Conservation (phyloP, 805 yeast species). For the Lipomyces yamanashiensis region DNA sequence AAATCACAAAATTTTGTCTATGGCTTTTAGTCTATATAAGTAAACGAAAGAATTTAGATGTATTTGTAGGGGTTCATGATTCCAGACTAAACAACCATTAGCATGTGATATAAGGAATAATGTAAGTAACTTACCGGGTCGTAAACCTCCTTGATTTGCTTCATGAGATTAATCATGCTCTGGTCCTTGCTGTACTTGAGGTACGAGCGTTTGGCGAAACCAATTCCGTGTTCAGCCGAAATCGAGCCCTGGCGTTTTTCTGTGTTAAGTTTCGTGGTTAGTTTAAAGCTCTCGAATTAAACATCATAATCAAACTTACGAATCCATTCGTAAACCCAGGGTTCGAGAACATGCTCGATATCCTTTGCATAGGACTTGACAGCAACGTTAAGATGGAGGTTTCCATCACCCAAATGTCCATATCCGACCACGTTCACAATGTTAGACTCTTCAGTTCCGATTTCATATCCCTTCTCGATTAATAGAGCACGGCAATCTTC, state of each 20-base stretch:
- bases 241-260: conserved; percentile 76
- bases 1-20: background rate
- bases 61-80: conserved; percentile 96
- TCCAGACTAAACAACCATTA: conserved; percentile 51
- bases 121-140: conserved; percentile 62
- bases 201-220: conserved; percentile 93
- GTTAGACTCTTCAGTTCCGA: conserved; percentile 48
- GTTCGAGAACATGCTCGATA: conserved; percentile 84
- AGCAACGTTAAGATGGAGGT: conserved; percentile 89
- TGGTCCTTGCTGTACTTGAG: conserved; percentile 81
- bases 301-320: conserved; percentile 35
- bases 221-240: conserved; percentile 97
- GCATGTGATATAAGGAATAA: background rate
- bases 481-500: conserved; percentile 73
- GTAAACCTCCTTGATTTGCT: conserved; percentile 73
- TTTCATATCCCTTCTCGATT: conserved; percentile 61
- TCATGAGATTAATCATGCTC: conserved; percentile 73
- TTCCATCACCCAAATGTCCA: conserved; percentile 99
- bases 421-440: conserved; percentile 91
- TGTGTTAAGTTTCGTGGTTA: conserved; percentile 38
- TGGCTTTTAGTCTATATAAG: too few relatives aligned
- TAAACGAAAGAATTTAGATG: conserved; percentile 48
- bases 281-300: background rate
- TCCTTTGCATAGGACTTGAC: conserved; percentile 80
- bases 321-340: conserved; percentile 94